Evolutionary conservation across 176 grass and related monocot species (phyloP).

Genomic region (Zea luxurians): DNA sequence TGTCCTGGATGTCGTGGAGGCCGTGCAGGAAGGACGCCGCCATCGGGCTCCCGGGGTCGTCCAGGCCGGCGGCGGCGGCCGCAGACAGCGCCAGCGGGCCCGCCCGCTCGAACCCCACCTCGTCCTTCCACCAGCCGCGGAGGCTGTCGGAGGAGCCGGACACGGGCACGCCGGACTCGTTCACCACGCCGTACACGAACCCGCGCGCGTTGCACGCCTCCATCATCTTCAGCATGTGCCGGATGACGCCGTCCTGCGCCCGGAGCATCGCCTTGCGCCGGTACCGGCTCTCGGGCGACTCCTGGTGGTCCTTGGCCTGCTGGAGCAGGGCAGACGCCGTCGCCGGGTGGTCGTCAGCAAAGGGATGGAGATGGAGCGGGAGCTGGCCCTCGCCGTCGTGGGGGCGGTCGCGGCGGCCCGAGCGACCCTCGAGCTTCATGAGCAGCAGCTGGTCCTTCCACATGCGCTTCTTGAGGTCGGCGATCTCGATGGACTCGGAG

Average conservation of each 20-base stretch:
- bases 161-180: constrained; percentile 36
- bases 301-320: neutral
- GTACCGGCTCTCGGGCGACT: constrained; percentile 31
- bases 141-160: constrained; percentile 54
- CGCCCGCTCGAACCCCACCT: constrained; percentile 38
- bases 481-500: constrained; percentile 48
- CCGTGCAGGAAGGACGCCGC: constrained; percentile 26
- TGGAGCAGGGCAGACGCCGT: neutral
- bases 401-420: neutral
- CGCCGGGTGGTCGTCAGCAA: neutral
- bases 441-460: constrained; percentile 54
- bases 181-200: constrained; percentile 55
- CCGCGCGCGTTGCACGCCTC: constrained; percentile 48
- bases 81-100: constrained; percentile 4
- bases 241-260: constrained; percentile 50
- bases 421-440: constrained; percentile 39
- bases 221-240: constrained; percentile 59
- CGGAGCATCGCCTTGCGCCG: constrained; percentile 52
- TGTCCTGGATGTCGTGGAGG: constrained; percentile 50
- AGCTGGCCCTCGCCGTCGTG: neutral
- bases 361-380: neutral
- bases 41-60: neutral
- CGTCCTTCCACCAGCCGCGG: constrained; percentile 62
- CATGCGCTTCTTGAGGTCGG: constrained; percentile 54
- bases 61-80: neutral